Evolutionary conservation across 129 eudicot genomes (phyloP).

Genomic region (Pulicaria dysenterica): DNA sequence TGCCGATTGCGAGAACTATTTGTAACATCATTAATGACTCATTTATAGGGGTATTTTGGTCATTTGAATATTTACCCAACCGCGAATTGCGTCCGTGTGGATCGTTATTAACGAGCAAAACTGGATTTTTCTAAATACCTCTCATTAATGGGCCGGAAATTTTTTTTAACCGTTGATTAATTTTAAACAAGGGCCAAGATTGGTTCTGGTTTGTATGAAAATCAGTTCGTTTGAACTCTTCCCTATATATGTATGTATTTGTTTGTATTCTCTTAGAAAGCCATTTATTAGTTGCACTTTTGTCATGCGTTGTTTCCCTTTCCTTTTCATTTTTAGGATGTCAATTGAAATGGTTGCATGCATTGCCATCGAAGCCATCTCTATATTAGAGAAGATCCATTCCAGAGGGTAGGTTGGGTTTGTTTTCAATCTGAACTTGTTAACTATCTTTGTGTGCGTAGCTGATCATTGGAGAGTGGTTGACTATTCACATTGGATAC

Average conservation of each 20-base stretch:
- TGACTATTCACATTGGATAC: neutral
- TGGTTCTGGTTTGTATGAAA: too few relatives aligned
- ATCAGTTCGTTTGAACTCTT: too few relatives aligned
- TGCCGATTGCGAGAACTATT: too few relatives aligned
- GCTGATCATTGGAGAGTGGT: neutral
- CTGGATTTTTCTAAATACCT: too few relatives aligned
- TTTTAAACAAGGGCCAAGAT: too few relatives aligned
- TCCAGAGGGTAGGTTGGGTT: constrained; percentile 63
- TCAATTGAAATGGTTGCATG: constrained; percentile 95
- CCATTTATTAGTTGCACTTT: neutral
- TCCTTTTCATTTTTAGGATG: constrained; percentile 59
- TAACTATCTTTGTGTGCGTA: neutral
- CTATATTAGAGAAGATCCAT: constrained; percentile 88
- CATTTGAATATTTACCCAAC: too few relatives aligned
- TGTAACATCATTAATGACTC: too few relatives aligned
- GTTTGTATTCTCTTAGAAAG: constrained; percentile 5
- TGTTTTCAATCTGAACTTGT: neutral
- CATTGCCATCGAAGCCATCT: constrained; percentile 89
- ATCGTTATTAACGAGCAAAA: too few relatives aligned
- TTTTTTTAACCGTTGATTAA: too few relatives aligned
- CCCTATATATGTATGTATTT: neutral
- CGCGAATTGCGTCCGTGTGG: too few relatives aligned
- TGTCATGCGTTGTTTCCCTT: neutral
- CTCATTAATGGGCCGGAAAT: too few relatives aligned
- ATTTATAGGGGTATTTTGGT: too few relatives aligned